Conservation (phyloP, 192 early-diverging fungal species). For the Bifiguratus adelaidae region DNA sequence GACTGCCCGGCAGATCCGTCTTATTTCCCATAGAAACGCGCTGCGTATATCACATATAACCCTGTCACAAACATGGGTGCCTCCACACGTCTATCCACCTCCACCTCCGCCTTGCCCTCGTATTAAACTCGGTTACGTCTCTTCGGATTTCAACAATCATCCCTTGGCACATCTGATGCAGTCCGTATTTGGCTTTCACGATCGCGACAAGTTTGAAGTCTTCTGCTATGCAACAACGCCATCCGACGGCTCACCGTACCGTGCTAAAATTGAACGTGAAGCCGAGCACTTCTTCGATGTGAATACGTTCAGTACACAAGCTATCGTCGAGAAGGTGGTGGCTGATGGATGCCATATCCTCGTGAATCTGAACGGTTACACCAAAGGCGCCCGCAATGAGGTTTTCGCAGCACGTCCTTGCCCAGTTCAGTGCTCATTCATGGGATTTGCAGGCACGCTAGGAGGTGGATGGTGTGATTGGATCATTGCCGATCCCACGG, state of each 20-base stretch:
- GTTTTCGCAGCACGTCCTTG: slow-evolving; percentile 86
- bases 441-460: slow-evolving; percentile 92
- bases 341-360: slow-evolving; percentile 80
- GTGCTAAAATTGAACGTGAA: slow-evolving; percentile 69
- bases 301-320: slow-evolving; percentile 52
- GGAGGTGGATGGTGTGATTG: slow-evolving; percentile 81
- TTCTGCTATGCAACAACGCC: slow-evolving; percentile 80
- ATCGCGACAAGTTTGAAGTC: slow-evolving; percentile 56
- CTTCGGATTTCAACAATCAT: slow-evolving; percentile 91
- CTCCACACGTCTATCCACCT: slow-evolving; percentile 58
- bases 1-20: slow-evolving; percentile 66
- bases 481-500: slow-evolving; percentile 66
- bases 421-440: slow-evolving; percentile 81
- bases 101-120: slow-evolving; percentile 58
- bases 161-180: slow-evolving; percentile 90
- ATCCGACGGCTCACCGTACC: slow-evolving; percentile 66
- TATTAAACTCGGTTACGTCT: slow-evolving; percentile 79
- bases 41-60: slow-evolving; percentile 67
- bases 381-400: slow-evolving; percentile 91
- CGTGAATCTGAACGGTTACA: slow-evolving; percentile 92
- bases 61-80: slow-evolving; percentile 46
- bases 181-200: slow-evolving; percentile 90
- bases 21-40: slow-evolving; percentile 81
- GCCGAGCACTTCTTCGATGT: slow-evolving; percentile 77
- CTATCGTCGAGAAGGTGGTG: slow-evolving; percentile 65